Evolutionary conservation across 371 early-diverging fungal species (phyloP), one percentile per base, ranked within the genome.

Genomic region (Blakeslea trispora): DNA sequence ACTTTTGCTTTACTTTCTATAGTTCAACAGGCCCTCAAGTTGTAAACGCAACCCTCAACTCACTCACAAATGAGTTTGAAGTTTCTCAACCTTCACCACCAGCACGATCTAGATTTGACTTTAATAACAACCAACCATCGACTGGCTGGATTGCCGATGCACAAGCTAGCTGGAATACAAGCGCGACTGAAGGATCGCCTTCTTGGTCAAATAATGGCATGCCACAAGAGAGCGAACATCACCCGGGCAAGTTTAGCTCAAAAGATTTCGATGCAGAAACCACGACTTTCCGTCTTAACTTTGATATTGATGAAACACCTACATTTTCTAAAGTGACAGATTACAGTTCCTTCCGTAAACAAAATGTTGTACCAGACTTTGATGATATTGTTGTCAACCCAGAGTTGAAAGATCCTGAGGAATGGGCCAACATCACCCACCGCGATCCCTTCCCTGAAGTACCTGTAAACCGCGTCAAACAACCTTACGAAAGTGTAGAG

Each of bases 391-490:
- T 62, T 23, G 19, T 21, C 3, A 32, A 52, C n/a, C 52, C 42
- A 6, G 52, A 55, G n/a, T 18, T 58, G 1, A 50, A 61, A 10
- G 59, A 57, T 47, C 57, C 63, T 6, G 50, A 49, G 14, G 58
- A 50, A n/a, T 53, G 55, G 40, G 45, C 47, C 6, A 37, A 45
- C 39, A 24, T 52, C 6, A 19, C 43, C 28, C 60, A 44, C 37
- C 17, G 57, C 22, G 46, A 52, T 3, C 68, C 65, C 0, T 28
- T 78, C 19, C 74, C 75, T 2, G 67, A 72, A 5, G 69, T 87
- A 2, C 86, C 87, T 0, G 60, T 82, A 17, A 86, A 86, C 56
- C 69, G 67, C 41, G 59, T 66, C 14, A 68, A 77, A 53, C 56
- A 63, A 11, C 61, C 82, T 1, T 81, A 83, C 40, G 81, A 83